phyloP scores from a whole-genome alignment of 345 rosid species.

The Sisymbrium altissimum region DNA sequence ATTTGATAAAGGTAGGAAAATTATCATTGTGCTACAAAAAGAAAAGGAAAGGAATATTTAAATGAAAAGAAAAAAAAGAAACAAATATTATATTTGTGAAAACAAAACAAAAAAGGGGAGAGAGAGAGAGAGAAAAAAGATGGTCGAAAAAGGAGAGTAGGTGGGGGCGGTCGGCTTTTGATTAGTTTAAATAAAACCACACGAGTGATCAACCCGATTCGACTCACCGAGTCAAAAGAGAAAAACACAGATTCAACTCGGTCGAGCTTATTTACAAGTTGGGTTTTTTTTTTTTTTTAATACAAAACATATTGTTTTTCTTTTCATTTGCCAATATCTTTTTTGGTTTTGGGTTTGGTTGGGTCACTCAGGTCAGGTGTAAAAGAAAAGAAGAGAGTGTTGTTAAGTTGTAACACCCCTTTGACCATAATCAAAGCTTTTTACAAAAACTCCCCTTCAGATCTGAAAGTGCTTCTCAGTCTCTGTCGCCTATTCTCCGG shows the following conservation, averaged over 20 bases:
- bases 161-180: conserved; percentile 32
- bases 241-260: conserved; percentile 25
- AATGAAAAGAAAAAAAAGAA: background rate
- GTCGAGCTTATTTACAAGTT: conserved; percentile 21
- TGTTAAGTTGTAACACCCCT: conserved; percentile 10
- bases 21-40: background rate
- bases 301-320: background rate
- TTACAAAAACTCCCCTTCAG: conserved; percentile 20
- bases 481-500: conserved; percentile 36
- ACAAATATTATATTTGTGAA: conserved; percentile 4
- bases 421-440: conserved; percentile 30
- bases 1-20: background rate
- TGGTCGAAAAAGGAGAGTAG: conserved; percentile 27
- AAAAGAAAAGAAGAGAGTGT: conserved; percentile 9
- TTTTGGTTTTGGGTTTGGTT: conserved; percentile 20
- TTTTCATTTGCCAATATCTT: background rate
- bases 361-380: conserved; percentile 38
- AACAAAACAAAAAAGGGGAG: background rate
- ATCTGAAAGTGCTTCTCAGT: conserved; percentile 32
- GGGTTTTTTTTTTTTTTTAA: background rate
- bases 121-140: background rate
- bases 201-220: conserved; percentile 31
- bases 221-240: conserved; percentile 21
- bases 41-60: background rate
- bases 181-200: conserved; percentile 23